Evolutionary conservation across 257 asterid species (phyloP).

Genomic region (Coffea canephora): DNA sequence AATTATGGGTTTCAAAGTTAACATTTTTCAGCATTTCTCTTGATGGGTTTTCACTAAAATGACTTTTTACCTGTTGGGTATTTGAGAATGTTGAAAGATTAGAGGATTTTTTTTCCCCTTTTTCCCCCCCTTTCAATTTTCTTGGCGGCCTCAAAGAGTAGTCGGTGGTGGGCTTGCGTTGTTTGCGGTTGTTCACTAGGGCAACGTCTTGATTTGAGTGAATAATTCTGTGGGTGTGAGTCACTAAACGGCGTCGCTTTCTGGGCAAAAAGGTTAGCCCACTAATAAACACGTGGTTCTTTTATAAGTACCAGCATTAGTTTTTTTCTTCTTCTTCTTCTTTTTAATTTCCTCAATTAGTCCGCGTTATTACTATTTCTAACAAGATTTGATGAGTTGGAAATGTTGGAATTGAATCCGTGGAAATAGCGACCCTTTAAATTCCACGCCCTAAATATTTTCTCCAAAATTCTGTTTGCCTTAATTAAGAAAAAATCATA

Average conservation of each 20-base stretch:
- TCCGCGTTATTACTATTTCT: slow-evolving; percentile 11
- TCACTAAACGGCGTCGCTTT: slow-evolving; percentile 34
- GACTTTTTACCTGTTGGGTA: slow-evolving; percentile 5
- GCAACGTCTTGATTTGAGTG: slow-evolving; percentile 20
- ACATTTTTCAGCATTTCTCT: not conserved
- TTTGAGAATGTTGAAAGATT: slow-evolving; percentile 12
- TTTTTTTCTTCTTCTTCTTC: not conserved
- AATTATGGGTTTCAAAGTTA: not conserved
- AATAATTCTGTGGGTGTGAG: not conserved
- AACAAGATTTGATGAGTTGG: slow-evolving; percentile 26
- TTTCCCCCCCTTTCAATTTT: not conserved
- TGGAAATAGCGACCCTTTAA: not conserved
- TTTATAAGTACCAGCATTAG: not conserved
- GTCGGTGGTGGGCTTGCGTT: slow-evolving; percentile 12
- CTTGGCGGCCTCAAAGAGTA: slow-evolving; percentile 4
- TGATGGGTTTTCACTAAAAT: not conserved
- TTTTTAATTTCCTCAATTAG: slow-evolving; percentile 14
- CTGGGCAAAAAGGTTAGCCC: not conserved
- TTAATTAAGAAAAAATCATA: not conserved
- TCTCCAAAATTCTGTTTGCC: not conserved
- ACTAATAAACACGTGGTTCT: slow-evolving; percentile 16
- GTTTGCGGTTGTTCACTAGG: slow-evolving; percentile 19
- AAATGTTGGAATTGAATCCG: not conserved
- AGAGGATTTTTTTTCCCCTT: not conserved
- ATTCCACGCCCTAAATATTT: not conserved